Base-by-base conservation (phyloP, 495 filamentous ascomycete genomes). In the Immersiella caudata region DNA sequence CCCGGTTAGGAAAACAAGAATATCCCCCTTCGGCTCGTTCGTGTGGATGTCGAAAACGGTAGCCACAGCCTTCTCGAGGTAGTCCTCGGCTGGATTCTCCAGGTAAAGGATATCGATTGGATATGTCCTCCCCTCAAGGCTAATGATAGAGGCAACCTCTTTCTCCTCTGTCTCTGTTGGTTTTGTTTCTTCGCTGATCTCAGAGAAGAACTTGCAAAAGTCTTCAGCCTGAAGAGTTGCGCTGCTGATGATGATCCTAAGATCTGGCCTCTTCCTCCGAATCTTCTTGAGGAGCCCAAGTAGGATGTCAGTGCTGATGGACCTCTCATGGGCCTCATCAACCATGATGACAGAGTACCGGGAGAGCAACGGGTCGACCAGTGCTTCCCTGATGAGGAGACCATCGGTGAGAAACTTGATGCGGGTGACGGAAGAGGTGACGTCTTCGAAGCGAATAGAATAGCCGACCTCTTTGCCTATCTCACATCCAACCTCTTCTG, bases 321-420 rank as follows among this genome's bases (percentile, higher is more conserved):
- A 96, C 62, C 96, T 87, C 78, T 99, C 95, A 79, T 99, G 95
- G 27, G 96, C 96, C 76, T 99, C 95, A 74, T 99, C 95, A 24
- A 99, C 90, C 94, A 98, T 99, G 72, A 99, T 92, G 36, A 98
- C 91, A 7, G 93, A 96, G 76, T 99, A 99, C 6, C 93, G 87
- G 33, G 92, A 95, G 20, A 99, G 80, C 16, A 97, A 82, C 65
- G 95, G 95, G 77, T 98, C 96, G 21, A 96, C 92, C 14, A 99
- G 83, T 21, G 93, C 93, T 80, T 99, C 96, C 77, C 95, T 85
- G 70, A 99, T 90, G 26, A 99, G 84, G 72, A 99, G 85, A 11
- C 95, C 96, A 82, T 99, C 95, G 1, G 96, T 98, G 67, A 98
- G 78, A 75, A 97, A 99, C 75, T 99, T 99, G 77, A 99, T 96